These are phyloP conservation scores for Penstemon davidsonii DNA, from an alignment of 257 asterid genomes.

Conservation along the genomic window DNA sequence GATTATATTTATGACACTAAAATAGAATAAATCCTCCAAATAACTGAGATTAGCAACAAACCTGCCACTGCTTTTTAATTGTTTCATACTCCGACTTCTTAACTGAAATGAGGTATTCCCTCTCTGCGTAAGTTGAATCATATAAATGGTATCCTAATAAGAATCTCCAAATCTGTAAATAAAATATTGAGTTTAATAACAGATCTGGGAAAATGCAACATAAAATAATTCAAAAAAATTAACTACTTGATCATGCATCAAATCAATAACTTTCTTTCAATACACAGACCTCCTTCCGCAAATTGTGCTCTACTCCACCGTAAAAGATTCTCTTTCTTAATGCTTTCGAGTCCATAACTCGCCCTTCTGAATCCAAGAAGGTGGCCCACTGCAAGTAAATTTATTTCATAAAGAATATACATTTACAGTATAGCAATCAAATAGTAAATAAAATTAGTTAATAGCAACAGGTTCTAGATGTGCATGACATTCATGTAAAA, in stretches of 20 bases:
- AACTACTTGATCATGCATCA: slow-evolving; percentile 19
- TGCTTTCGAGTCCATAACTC: slow-evolving; percentile 64
- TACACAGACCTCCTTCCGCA: slow-evolving; percentile 71
- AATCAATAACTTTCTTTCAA: slow-evolving; percentile 23
- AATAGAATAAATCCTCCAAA: slow-evolving; percentile 10
- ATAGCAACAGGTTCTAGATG: slow-evolving; percentile 11
- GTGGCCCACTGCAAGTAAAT: slow-evolving; percentile 68
- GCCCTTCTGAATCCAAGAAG: slow-evolving; percentile 92
- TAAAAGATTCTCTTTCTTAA: slow-evolving; percentile 80
- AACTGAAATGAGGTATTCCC: slow-evolving; percentile 67
- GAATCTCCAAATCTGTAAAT: slow-evolving; percentile 80
- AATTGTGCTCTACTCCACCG: slow-evolving; percentile 79
- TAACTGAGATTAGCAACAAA: slow-evolving; percentile 37
- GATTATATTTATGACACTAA: slow-evolving; percentile 8
- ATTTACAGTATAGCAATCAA: slow-evolving; percentile 20
- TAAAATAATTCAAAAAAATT: slow-evolving; percentile 15
- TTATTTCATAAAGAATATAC: slow-evolving; percentile 27
- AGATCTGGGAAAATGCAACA: slow-evolving; percentile 7
- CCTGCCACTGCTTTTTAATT: slow-evolving; percentile 95
- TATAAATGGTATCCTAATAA: slow-evolving; percentile 74
- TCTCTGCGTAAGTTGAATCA: slow-evolving; percentile 91
- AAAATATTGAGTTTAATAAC: slow-evolving; percentile 12
- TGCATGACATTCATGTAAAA: neutral
- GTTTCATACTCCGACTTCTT: slow-evolving; percentile 86
- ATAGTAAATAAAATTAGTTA: slow-evolving; percentile 5